These are phyloP conservation scores for Hypoxylon cercidicola DNA, from an alignment of 495 filamentous ascomycete genomes.

Conservation along the genomic window DNA sequence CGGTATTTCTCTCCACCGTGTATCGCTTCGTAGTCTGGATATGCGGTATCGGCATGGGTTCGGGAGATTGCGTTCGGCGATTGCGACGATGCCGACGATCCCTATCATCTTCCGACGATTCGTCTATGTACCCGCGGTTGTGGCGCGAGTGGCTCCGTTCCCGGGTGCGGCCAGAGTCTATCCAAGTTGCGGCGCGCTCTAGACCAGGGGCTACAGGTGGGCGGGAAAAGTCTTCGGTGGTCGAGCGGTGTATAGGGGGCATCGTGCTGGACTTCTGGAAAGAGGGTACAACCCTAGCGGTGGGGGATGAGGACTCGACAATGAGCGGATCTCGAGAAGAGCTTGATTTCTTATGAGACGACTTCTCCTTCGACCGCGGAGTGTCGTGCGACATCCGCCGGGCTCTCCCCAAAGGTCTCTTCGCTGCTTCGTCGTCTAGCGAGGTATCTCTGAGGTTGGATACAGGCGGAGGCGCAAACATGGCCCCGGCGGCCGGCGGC, in stretches of 20 bases:
- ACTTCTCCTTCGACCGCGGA: constrained; percentile 49
- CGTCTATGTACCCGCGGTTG: constrained; percentile 27
- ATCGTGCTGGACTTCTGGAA: constrained; percentile 50
- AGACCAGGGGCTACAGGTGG: constrained; percentile 29
- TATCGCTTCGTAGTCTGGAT: constrained; percentile 31
- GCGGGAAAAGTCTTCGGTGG: constrained; percentile 37
- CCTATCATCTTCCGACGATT: constrained; percentile 42
- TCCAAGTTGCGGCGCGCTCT: constrained; percentile 37
- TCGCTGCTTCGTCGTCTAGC: constrained; percentile 40
- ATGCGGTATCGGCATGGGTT: constrained; percentile 19
- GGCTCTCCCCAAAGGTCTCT: constrained; percentile 47
- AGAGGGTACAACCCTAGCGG: constrained; percentile 42
- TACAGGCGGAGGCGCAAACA: constrained; percentile 40
- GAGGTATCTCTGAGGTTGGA: constrained; percentile 28
- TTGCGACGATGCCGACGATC: constrained; percentile 40
- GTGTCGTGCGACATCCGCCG: constrained; percentile 57
- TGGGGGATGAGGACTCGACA: constrained; percentile 40
- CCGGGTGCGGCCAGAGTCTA: constrained; percentile 31
- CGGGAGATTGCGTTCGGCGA: constrained; percentile 43
- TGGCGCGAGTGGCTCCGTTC: constrained; percentile 44
- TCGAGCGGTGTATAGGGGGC: constrained; percentile 40
- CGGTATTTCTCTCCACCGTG: constrained; percentile 15
- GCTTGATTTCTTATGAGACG: constrained; percentile 44
- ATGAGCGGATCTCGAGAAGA: constrained; percentile 44
- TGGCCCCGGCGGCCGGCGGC: constrained; percentile 36